Evolutionary conservation across 768 basidiomycete genomes (phyloP), one percentile per base, ranked within the genome.

Genomic region (Termitomyces titanicus): DNA sequence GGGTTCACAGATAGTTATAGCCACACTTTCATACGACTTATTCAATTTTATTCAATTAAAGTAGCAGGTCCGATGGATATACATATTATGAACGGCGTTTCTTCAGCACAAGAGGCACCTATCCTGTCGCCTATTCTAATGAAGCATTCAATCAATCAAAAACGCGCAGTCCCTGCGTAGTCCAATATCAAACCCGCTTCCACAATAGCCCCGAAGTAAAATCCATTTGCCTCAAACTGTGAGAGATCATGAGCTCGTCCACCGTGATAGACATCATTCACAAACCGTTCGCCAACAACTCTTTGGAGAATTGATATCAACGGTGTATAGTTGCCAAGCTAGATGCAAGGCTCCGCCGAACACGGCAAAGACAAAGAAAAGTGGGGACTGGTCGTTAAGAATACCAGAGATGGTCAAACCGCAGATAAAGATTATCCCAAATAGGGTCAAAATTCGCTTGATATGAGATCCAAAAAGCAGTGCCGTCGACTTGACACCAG

Each of bases 401-500:
- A 66, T 24, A 4, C 69, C 70, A 7, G 67, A 65, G 38, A 61
- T 20, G 12, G 62, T 44, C 10, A 75, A 54, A 17, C 62, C 59
- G 18, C 48, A 40, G 22, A 71, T 49, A 22, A 72, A 61, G 1
- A 62, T 15, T 10, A 52, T 42, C 0, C 64, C 68, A 57, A 85
- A 79, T 22, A 68, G 54, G 12, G 74, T 61, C 15, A 85, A 72
- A 51, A 84, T 71, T 2, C 71, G 69, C 34, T 72, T 69, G 24
- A 80, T 72, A 29, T 69, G 63, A 13, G 66, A 62, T 18, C 78
- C 81, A 64, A 85, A 85, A n/a, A 84, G 74, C 13, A 85, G 67
- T 0, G 84, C 83, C 44, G 82, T 85, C 1, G 83, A 84, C 65
- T 83, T 82, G 47, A 86, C 79, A 35, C 81, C 81, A 15, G 77